Base-by-base conservation (phyloP, 1,139 yeast species). In the Candida pseudocylindracea region DNA sequence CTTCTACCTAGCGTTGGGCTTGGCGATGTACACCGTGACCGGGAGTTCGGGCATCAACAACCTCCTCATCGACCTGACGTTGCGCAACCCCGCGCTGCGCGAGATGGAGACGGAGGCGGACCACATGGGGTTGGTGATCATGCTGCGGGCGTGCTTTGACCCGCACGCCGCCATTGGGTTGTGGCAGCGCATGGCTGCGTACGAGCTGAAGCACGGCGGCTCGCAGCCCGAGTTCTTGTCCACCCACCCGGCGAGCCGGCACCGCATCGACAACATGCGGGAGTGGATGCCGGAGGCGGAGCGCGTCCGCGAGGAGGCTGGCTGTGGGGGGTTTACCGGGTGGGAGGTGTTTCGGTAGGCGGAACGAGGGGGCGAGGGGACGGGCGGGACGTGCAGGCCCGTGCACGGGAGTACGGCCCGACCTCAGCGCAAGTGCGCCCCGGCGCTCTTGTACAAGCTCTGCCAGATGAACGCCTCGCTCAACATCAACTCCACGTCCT, bases 391-490 rank as follows among this genome's bases (percentile, higher is more conserved):
- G n/a, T n/a, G n/a, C n/a, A n/a, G n/a, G n/a, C n/a, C n/a, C n/a
- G n/a, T n/a, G n/a, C n/a, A n/a, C n/a, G n/a, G n/a, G n/a, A n/a
- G n/a, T n/a, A n/a, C n/a, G 26, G 8, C n/a, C n/a, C n/a, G n/a
- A n/a, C n/a, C n/a, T 10, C 12, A 33, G 27, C 31, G 32, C 27
- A 81, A 61, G 52, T 79, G 92, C 2, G 93, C 93, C 12, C 74
- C 55, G 3, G 94, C 94, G 47, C 81, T 79, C 46, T 79, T 80
- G 48, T 79, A 88, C 33, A 91, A 59, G 36, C 91, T 73, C 52
- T 85, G 95, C 95, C 95, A 88, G 46, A 88, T 80, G 49, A 71
- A 88, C 1, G 96, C 98, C 51, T 91, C 96, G 51, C 96, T 81
- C 37, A 88, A 55, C 55, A 91, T 63, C 52, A 91, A 62, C 51